Evolutionary conservation across 805 yeast species (phyloP).

Genomic region (Kluyveromyces siamensis): DNA sequence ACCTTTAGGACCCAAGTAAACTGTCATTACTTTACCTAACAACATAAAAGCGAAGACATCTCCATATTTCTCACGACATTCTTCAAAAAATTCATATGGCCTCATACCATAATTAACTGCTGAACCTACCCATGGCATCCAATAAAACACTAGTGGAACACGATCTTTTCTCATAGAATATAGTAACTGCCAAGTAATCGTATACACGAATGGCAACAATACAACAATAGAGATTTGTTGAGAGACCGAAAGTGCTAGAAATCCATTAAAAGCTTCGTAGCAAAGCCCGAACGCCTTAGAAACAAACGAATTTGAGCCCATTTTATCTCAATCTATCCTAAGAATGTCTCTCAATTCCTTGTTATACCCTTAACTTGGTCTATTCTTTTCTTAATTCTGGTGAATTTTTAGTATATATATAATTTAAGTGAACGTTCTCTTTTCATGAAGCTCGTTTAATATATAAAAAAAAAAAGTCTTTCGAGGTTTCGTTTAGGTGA

Average conservation of each 20-base stretch:
- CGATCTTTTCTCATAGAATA: slow-evolving; percentile 72
- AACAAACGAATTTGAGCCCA: slow-evolving; percentile 11
- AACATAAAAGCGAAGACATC: slow-evolving; percentile 87
- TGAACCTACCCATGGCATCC: slow-evolving; percentile 94
- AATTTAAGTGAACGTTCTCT: not conserved
- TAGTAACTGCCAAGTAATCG: slow-evolving; percentile 54
- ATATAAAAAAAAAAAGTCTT: too few relatives aligned
- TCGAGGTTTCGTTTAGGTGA: too few relatives aligned
- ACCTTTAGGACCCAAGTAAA: slow-evolving; percentile 93
- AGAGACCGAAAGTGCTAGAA: slow-evolving; percentile 27
- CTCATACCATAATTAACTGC: slow-evolving; percentile 85
- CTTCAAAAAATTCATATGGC: slow-evolving; percentile 83
- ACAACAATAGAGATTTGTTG: slow-evolving; percentile 30
- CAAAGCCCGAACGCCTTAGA: slow-evolving; percentile 11
- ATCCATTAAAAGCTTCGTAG: slow-evolving; percentile 14
- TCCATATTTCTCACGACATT: slow-evolving; percentile 75
- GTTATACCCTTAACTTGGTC: too few relatives aligned
- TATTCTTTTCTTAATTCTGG: not conserved
- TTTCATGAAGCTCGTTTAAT: not conserved
- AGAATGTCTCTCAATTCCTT: not conserved
- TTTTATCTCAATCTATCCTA: not conserved
- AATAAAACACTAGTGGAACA: slow-evolving; percentile 83
- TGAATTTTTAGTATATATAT: too few relatives aligned
- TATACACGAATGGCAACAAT: slow-evolving; percentile 51
- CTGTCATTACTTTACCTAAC: slow-evolving; percentile 90